Evolutionary conservation across 2,329 filamentous ascomycete species (phyloP), one percentile per base, ranked within the genome.

Genomic region (Fusarium odoratissimum): DNA sequence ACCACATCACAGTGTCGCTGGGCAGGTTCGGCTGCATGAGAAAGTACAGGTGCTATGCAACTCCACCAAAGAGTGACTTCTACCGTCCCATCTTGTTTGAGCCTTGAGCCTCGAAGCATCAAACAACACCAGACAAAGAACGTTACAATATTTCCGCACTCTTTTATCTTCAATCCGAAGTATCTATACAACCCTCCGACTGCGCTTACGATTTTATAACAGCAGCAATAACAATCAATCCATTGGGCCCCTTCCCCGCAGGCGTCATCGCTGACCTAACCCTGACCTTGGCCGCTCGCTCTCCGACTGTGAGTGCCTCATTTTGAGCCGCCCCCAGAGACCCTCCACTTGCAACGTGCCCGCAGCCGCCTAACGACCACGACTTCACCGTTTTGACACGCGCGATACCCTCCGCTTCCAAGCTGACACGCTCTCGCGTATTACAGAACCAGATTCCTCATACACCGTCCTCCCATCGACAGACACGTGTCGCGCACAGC

Each of bases 191-290:
- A 38, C 49, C 48, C 46, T 64, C 58, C 57, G 52, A 46, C 45
- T 55, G 59, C 65, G 38, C 64, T 60, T 62, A 52, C 63, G 51
- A 54, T 68, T 62, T 51, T 70, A 58, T 60, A 41, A 60, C 60
- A 55, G 54, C 49, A 71, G 60, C 66, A 64, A 64, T 69, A 69
- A 69, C 64, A 56, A 67, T 45, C 62, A 61, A 60, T 51, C 68
- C 64, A 65, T 70, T 55, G 62, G 66, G 71, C 61, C 61, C 67
- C 67, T 69, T 72, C 67, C 77, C 77, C 77, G 77, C 79, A 78
- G 79, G 75, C 80, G 80, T 82, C 79, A 81, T 81, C 77, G 79
- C 80, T 82, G 81, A 82, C 81, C 79, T 81, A 81, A 81, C 78
- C 79, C 78, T 79, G 75, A 78, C 63, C 74, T 74, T 79, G 74